Evolutionary conservation across 768 basidiomycete genomes (phyloP), one percentile per base, ranked within the genome.

Genomic region (Calocybe indica): DNA sequence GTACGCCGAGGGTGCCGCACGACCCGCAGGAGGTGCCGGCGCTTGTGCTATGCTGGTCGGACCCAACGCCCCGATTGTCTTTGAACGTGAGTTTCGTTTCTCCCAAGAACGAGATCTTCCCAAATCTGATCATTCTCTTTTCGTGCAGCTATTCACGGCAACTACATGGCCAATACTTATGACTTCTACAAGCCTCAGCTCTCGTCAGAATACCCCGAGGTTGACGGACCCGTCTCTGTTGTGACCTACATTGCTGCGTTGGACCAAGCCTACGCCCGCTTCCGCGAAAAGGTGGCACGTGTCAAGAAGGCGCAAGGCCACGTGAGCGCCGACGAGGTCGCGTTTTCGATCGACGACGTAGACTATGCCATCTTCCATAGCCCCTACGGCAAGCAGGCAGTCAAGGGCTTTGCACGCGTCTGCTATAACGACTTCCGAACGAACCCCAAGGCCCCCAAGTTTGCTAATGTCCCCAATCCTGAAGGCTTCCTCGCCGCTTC

Each of bases 151-250:
- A 78, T 92, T 55, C 96, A 97, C 68, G 95, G 94, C 22, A 92
- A 84, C 43, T 90, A 93, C 74, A 97, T 98, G 88, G 86, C 87
- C 52, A 95, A 99, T 74, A 91, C 86, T 0, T 97, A 95, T 68
- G 96, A 99, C 70, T 98, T 97, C 68, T 99, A 96, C 85, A 99
- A 99, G 75, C 96, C 96, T 41, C 85, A 91, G 58, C 83, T 98
- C 14, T 83, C 86, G 47, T 94, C 92, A 14, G 92, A 94, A 66
- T 95, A 93, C 66, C 96, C 96, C 51, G 88, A 90, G 58, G 95
- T 99, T 42, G 95, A 99, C 62, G 96, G 96, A 2, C 96, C 95
- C 5, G 85, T 95, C 39, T 95, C 96, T 6, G 88, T 96, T 50
- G 88, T 90, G 45, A 92, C 91, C 37, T 99, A 99, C 72, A 84